Evolutionary conservation across 2,329 filamentous ascomycete species (phyloP), one percentile per base, ranked within the genome.

Genomic region (Fusarium aywerte): DNA sequence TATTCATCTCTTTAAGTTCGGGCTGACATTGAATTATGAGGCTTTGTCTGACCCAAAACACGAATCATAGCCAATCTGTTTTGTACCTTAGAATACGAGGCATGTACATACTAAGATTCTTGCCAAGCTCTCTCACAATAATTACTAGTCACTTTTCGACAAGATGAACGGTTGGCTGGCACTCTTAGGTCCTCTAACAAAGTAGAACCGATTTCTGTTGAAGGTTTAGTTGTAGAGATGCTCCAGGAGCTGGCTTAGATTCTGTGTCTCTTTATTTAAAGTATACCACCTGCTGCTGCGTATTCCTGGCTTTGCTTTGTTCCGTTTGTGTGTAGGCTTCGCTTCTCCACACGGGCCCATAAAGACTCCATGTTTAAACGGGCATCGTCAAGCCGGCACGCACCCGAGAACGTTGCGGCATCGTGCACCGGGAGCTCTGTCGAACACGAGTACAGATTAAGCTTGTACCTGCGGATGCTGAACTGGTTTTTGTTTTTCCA

Each of bases 381-480:
- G 49, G 32, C n/a, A 45, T 45, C 31, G 32, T 53, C 32, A 35
- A 44, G 31, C 49, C 59, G 65, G 59, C 38, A 65, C 43, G 49
- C 55, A 53, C 65, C 58, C 49, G 53, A 68, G 36, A 23, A 60
- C 43, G 29, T 61, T 52, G 39, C 21, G 35, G 44, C 47, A 56
- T 40, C 33, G 49, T 62, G 51, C 33, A 44, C 53, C 40, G 21
- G 42, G 21, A 43, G 32, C 35, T 54, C 27, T 57, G 20, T 44
- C 20, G 38, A 58, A 42, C 29, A 23, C 21, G 38, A 47, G 23
- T 27, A 33, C 13, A 25, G n/a, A 35, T 45, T 55, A 18, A 29
- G 18, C 21, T 39, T 44, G 39, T 21, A 32, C 20, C 31, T 29
- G 31, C 39, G 15, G 33, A 58, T 20, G 44, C 27, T 45, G 20